Conservation (phyloP, 108 stramenopile genomes). For the Conticribra guillardii region DNA sequence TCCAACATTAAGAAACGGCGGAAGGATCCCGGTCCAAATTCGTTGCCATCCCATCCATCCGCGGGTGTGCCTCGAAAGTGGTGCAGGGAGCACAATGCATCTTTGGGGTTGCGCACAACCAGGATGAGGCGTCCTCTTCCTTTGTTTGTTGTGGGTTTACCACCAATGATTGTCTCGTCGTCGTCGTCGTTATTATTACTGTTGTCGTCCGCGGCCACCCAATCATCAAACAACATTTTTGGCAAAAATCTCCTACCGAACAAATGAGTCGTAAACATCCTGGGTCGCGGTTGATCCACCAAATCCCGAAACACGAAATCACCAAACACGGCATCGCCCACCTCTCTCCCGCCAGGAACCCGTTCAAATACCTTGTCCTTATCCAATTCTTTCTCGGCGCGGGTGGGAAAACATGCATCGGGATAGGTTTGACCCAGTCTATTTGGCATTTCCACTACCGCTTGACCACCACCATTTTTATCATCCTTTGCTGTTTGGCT, state of each 20-base stretch:
- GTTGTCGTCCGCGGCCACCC: neutral
- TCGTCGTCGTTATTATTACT: neutral
- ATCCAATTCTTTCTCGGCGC: slow-evolving; percentile 10
- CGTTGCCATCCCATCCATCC: slow-evolving; percentile 43
- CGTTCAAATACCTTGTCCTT: slow-evolving; percentile 1
- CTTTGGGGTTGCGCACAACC: slow-evolving; percentile 34
- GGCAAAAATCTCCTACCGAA: slow-evolving; percentile 26
- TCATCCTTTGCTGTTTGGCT: too few relatives aligned
- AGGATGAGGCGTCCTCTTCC: slow-evolving; percentile 39
- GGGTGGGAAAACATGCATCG: slow-evolving; percentile 22
- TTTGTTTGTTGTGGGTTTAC: neutral
- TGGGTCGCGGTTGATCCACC: slow-evolving; percentile 20
- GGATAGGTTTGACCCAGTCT: slow-evolving; percentile 37
- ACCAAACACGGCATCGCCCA: slow-evolving; percentile 15
- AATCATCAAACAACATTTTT: slow-evolving; percentile 10
- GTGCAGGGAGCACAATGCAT: slow-evolving; percentile 34
- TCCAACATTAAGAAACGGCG: slow-evolving; percentile 27
- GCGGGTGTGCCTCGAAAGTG: slow-evolving; percentile 30
- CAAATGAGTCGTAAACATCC: slow-evolving; percentile 38
- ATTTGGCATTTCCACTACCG: neutral
- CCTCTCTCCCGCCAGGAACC: neutral
- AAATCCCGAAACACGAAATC: slow-evolving; percentile 39
- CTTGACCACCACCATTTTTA: neutral
- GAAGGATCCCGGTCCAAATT: slow-evolving; percentile 40
- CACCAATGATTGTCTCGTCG: too few relatives aligned